A percentile compares a stretch with the other conserved stretches of the same genome.
phyloP scores from a whole-genome alignment of 108 stramenopile genomes.

The Cyclotella kingstonii region DNA sequence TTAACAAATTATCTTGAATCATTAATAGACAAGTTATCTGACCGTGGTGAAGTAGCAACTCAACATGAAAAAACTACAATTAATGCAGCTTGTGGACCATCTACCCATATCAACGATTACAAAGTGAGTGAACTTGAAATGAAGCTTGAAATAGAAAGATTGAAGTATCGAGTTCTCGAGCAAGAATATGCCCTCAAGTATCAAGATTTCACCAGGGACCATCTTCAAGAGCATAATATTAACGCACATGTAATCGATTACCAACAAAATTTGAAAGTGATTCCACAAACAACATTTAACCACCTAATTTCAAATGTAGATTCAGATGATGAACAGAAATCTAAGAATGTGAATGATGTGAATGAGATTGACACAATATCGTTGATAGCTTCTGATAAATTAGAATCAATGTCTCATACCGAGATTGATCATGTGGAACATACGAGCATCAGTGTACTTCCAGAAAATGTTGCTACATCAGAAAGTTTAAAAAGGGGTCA shows the following conservation, averaged over 20 bases:
- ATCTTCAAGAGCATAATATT: constrained; percentile 8
- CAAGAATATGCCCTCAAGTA: constrained; percentile 25
- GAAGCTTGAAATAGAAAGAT: constrained; percentile 43
- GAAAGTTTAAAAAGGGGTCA: too few species aligned
- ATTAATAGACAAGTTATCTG: constrained; percentile 29
- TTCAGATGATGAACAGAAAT: background rate
- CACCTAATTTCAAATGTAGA: background rate
- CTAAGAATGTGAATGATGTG: too few species aligned
- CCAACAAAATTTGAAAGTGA: too few species aligned
- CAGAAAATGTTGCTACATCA: too few species aligned
- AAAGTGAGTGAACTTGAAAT: constrained; percentile 26
- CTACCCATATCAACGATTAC: constrained; percentile 19
- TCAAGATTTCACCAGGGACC: constrained; percentile 7
- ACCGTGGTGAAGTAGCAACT: too few species aligned
- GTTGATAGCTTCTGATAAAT: background rate
- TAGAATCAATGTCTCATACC: too few species aligned
- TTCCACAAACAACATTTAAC: background rate
- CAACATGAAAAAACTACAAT: too few species aligned
- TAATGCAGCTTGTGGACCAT: too few species aligned
- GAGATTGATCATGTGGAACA: too few species aligned
- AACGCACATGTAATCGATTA: constrained; percentile 20
- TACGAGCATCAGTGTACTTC: too few species aligned
- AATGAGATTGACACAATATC: background rate
- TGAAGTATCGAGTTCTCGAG: constrained; percentile 47
- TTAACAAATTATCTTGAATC: constrained; percentile 35